A percentile compares a stretch with the other conserved stretches of the same genome.
phyloP scores from a whole-genome alignment of 768 basidiomycete genomes.

The Naganishia randhawae region DNA sequence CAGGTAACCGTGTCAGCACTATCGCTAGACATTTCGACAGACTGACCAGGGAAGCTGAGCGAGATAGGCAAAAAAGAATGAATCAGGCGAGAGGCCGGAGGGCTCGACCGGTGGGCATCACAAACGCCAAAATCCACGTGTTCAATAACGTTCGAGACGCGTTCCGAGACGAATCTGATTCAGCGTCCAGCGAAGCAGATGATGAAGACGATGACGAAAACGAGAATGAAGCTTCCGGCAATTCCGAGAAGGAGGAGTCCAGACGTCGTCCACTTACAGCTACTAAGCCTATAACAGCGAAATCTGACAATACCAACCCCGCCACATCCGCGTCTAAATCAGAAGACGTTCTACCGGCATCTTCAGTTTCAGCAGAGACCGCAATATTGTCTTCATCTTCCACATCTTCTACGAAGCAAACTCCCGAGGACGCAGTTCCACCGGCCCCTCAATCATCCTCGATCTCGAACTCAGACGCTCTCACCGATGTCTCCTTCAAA shows the following conservation, averaged over 20 bases:
- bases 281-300: not conserved
- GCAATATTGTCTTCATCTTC: not conserved
- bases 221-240: constrained; percentile 43
- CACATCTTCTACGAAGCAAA: not conserved
- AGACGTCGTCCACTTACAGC: not conserved
- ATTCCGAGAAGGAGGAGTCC: constrained; percentile 23
- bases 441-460: constrained; percentile 20
- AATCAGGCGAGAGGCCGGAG: constrained; percentile 79
- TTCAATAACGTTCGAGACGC: constrained; percentile 87
- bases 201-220: constrained; percentile 66
- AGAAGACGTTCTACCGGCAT: not conserved
- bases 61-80: constrained; percentile 59
- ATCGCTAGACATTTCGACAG: constrained; percentile 89
- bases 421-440: not conserved
- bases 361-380: not conserved
- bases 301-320: not conserved
- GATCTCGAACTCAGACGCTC: constrained; percentile 38
- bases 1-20: constrained; percentile 71
- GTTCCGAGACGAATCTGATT: constrained; percentile 61
- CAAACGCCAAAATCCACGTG: constrained; percentile 81
- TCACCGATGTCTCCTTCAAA: constrained; percentile 46
- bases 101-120: constrained; percentile 83
- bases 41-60: constrained; percentile 61
- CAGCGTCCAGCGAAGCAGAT: constrained; percentile 62
- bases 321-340: not conserved